Conservation (phyloP, 2,329 filamentous ascomycete genomes). For the Trichoderma breve region DNA sequence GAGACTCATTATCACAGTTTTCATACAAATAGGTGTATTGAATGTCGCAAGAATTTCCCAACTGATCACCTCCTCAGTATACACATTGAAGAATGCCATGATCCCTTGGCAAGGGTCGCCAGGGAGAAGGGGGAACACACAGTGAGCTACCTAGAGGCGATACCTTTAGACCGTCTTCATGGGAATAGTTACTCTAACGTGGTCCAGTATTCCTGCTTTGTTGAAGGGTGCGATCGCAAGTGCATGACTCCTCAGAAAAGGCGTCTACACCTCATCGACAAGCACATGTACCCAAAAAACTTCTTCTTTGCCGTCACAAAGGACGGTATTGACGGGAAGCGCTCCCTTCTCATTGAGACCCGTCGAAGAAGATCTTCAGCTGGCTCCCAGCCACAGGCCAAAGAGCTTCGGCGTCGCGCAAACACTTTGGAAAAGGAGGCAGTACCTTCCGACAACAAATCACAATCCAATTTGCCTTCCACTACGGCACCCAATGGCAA, state of each 20-base stretch:
- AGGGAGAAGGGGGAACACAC: constrained; percentile 83
- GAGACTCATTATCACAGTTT: constrained; percentile 80
- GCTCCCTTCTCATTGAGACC: constrained; percentile 69
- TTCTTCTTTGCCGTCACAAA: constrained; percentile 88
- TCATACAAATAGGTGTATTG: constrained; percentile 80
- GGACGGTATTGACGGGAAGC: constrained; percentile 82
- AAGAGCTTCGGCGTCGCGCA: constrained; percentile 34
- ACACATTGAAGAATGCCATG: constrained; percentile 90
- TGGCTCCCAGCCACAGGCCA: constrained; percentile 34
- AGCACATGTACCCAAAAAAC: constrained; percentile 85
- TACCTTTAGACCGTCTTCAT: not conserved
- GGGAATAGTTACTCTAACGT: constrained; percentile 21
- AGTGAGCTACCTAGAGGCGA: constrained; percentile 48
- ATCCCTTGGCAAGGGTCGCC: constrained; percentile 70
- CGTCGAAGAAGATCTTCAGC: constrained; percentile 51
- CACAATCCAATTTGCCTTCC: constrained; percentile 20
- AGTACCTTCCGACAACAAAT: constrained; percentile 19
- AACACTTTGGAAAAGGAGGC: constrained; percentile 33
- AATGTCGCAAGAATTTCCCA: constrained; percentile 86
- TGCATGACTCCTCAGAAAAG: constrained; percentile 83
- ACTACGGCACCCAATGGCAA: constrained; percentile 9
- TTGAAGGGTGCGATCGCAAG: constrained; percentile 81
- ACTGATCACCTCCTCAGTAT: constrained; percentile 75
- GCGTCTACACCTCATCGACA: constrained; percentile 85
- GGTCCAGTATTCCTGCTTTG: constrained; percentile 77